phyloP scores from a whole-genome alignment of 2,329 filamentous ascomycete species.

The Zymoseptoria passerinii region DNA sequence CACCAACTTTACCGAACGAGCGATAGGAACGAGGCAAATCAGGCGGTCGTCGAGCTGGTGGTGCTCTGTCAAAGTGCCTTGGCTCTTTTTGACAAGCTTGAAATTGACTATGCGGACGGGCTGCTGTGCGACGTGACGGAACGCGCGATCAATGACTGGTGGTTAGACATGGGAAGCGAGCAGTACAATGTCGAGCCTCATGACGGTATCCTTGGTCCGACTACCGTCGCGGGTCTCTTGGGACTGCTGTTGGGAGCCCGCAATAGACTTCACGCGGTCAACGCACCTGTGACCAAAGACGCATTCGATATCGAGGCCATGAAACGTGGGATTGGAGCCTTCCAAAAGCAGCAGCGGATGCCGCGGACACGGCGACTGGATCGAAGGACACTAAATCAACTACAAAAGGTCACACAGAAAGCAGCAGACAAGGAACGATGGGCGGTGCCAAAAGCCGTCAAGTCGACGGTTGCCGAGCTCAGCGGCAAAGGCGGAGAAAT shows the following conservation, averaged over 20 bases:
- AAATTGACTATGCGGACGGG: slow-evolving; percentile 84
- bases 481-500: slow-evolving; percentile 91
- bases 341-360: slow-evolving; percentile 83
- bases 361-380: slow-evolving; percentile 71
- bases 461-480: slow-evolving; percentile 88
- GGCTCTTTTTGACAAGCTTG: slow-evolving; percentile 77
- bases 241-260: slow-evolving; percentile 84
- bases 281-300: slow-evolving; percentile 80
- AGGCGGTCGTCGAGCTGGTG: slow-evolving; percentile 77
- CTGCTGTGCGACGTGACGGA: slow-evolving; percentile 91
- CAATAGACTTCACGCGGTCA: slow-evolving; percentile 77
- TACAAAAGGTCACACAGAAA: slow-evolving; percentile 81
- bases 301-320: slow-evolving; percentile 77
- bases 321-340: slow-evolving; percentile 75
- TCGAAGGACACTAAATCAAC: slow-evolving; percentile 67
- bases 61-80: slow-evolving; percentile 86
- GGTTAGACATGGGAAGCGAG: slow-evolving; percentile 85
- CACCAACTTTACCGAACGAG: slow-evolving; percentile 81
- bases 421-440: slow-evolving; percentile 82
- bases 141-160: slow-evolving; percentile 85
- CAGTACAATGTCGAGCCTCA: slow-evolving; percentile 88
- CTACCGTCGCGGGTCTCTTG: slow-evolving; percentile 78
- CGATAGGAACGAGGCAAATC: slow-evolving; percentile 68
- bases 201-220: slow-evolving; percentile 86
- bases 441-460: slow-evolving; percentile 88